Evolutionary conservation across 495 filamentous ascomycete genomes (phyloP), one percentile per base, ranked within the genome.

Genomic region (Aspergillus diversus): DNA sequence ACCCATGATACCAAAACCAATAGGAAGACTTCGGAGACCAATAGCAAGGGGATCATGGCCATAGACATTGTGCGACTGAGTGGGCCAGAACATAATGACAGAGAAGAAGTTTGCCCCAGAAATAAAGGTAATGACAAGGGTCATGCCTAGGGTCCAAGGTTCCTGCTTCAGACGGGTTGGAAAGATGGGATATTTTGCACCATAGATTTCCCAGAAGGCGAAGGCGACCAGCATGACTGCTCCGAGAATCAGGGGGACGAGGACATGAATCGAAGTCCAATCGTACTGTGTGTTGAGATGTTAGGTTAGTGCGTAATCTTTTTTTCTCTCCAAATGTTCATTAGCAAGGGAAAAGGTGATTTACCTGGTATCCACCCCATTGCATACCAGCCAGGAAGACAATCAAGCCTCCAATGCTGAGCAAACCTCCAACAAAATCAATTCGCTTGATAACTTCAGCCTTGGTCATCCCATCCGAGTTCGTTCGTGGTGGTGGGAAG

Each of bases 91-190:
- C 72, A 91, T 83, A 32, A 91, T 70, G 4, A 90, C 84, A 13
- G 87, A 87, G 75, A 91, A 90, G 81, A 91, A 91, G 70, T 91
- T 91, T 58, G 87, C 86, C 9, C 89, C 89, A 8, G 83, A 87
- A 50, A 92, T 89, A 73, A 88, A 89, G 11, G 88, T 90, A 70
- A 92, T 90, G 57, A 91, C 68, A 4, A 92, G 75, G 0, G 87
- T 91, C 5, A 91, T 72, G 17, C 77, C 73, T 5, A 92, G 75
- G 5, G 84, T 88, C 4, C 87, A 82, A 55, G 88, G 86, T 17
- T 85, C 85, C 64, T 87, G 82, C 70, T 86, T 85, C 49, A 91
- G 71, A 8, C 84, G 79, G 5, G 78, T 75, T 0, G 89, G 89
- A 59, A 91, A 84, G 78, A 90, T 92, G 7, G 88, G 89, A 50